Evolutionary conservation across 495 filamentous ascomycete genomes (phyloP), one percentile per base, ranked within the genome.

Genomic region (Gamarada debralockiae): DNA sequence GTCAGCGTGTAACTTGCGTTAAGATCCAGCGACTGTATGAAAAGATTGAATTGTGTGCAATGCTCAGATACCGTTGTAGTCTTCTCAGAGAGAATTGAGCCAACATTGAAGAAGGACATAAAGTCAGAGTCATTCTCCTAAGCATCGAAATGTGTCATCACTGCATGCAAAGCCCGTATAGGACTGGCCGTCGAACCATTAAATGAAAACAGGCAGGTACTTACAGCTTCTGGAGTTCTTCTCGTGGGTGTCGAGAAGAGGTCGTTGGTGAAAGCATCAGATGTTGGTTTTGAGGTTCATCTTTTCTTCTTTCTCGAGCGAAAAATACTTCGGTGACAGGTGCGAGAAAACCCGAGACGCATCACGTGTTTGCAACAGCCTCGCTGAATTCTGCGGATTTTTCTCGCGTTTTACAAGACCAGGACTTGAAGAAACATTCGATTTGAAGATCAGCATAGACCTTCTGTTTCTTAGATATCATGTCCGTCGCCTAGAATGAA

Each of bases 61-160:
- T 76, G 77, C 81, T 95, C 91, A 95, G 91, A 96, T 95, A 96
- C 91, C 91, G 91, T 95, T 95, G 91, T 95, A 96, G 91, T 95
- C 90, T 86, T 78, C 80, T 56, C 57, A 29, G 41, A 65, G 50
- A 58, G 67, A 78, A 81, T 80, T 70, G 71, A 73, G 76, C 80
- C 73, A 76, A 78, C 90, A 96, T 75, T 64, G 86, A 79, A 74
- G 73, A 81, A 79, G 75, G 72, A 82, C 71, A 74, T 81, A 83
- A 89, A 87, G 83, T 86, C 81, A 85, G 77, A 71, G 77, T 56
- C 76, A 74, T 76, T 76, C 70, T 66, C 78, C 79, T 83, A 75
- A 72, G 76, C 68, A 67, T 68, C 73, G 69, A 69, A 70, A 47
- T 61, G 64, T 76, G 74, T 86, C 83, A 85, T 85, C 83, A 83